A percentile compares a stretch with the other conserved stretches of the same genome.
Evolutionary conservation across 768 basidiomycete genomes (phyloP).

Genomic region (Dentipellis sp.): DNA sequence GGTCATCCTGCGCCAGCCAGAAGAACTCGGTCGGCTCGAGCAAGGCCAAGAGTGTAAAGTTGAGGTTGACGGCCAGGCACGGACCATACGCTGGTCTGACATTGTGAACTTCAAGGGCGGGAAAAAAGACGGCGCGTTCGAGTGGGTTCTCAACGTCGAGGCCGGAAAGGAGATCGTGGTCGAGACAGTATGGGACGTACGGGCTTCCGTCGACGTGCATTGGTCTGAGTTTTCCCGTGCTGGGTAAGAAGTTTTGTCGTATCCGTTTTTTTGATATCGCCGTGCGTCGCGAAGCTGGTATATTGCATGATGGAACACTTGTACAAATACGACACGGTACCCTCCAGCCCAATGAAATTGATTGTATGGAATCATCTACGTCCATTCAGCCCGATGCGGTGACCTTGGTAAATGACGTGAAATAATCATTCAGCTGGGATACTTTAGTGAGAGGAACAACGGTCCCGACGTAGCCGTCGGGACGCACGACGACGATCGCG

Average conservation of each 20-base stretch:
- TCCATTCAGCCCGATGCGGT: neutral
- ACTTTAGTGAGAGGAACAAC: conserved; percentile 38
- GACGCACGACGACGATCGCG: conserved; percentile 46
- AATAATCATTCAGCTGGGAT: conserved; percentile 35
- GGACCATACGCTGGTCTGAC: conserved; percentile 26
- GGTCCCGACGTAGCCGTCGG: conserved; percentile 58
- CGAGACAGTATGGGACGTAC: conserved; percentile 45
- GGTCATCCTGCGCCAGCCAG: conserved; percentile 38
- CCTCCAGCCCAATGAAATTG: too few relatives aligned
- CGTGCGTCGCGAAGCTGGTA: too few relatives aligned
- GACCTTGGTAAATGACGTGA: conserved; percentile 32
- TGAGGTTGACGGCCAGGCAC: conserved; percentile 16
- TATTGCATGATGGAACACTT: too few relatives aligned
- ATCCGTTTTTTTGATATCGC: too few relatives aligned
- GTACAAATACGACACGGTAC: too few relatives aligned
- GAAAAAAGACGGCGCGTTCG: conserved; percentile 46
- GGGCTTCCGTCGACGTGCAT: conserved; percentile 25
- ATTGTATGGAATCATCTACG: too few relatives aligned
- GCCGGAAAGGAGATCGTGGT: conserved; percentile 34
- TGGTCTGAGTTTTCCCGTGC: conserved; percentile 16
- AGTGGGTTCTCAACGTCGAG: conserved; percentile 41
- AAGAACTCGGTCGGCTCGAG: conserved; percentile 35
- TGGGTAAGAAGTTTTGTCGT: neutral
- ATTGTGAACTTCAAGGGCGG: conserved; percentile 35
- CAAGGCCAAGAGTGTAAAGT: conserved; percentile 29